A percentile compares a stretch with the other conserved stretches of the same genome.
phyloP scores from a whole-genome alignment of 176 grass and related monocot genomes.

The Avena insularis region DNA sequence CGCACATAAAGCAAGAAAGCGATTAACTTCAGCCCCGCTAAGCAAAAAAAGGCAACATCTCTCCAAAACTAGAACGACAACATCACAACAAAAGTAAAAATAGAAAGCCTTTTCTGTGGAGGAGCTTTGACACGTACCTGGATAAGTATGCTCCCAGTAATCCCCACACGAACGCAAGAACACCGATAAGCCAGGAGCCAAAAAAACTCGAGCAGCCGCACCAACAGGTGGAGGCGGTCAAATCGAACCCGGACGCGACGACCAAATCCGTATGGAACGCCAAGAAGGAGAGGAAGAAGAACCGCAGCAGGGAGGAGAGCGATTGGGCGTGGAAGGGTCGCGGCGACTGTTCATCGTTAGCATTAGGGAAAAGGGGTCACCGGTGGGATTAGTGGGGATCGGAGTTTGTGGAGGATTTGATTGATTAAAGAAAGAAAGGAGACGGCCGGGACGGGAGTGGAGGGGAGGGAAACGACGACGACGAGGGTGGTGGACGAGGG shows the following conservation, averaged over 20 bases:
- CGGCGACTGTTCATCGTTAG: slow-evolving; percentile 43
- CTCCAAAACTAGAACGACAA: slow-evolving; percentile 20
- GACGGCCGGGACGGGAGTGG: slow-evolving; percentile 42
- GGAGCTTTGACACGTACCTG: slow-evolving; percentile 15
- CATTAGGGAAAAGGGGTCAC: slow-evolving; percentile 18
- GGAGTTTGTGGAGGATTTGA: slow-evolving; percentile 9
- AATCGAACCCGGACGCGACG: slow-evolving; percentile 25
- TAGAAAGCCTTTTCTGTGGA: not conserved
- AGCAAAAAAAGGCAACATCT: slow-evolving; percentile 18
- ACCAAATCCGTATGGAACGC: slow-evolving; percentile 11
- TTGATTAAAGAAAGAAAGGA: slow-evolving; percentile 47
- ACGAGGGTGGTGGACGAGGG: slow-evolving; percentile 37
- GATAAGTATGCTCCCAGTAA: not conserved
- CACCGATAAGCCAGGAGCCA: slow-evolving; percentile 19
- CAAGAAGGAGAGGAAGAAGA: not conserved
- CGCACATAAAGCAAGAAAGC: slow-evolving; percentile 45
- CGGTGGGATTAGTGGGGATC: slow-evolving; percentile 42
- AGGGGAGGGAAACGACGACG: slow-evolving; percentile 14
- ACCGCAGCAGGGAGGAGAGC: not conserved
- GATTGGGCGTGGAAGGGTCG: not conserved
- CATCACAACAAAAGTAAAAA: not conserved
- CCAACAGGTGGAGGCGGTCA: not conserved
- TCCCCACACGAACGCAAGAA: slow-evolving; percentile 8
- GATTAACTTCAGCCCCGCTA: not conserved
- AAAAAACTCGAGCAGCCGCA: not conserved